These are phyloP conservation scores for Nicotiana paniculata DNA, from an alignment of 257 asterid species.

Conservation along the genomic window DNA sequence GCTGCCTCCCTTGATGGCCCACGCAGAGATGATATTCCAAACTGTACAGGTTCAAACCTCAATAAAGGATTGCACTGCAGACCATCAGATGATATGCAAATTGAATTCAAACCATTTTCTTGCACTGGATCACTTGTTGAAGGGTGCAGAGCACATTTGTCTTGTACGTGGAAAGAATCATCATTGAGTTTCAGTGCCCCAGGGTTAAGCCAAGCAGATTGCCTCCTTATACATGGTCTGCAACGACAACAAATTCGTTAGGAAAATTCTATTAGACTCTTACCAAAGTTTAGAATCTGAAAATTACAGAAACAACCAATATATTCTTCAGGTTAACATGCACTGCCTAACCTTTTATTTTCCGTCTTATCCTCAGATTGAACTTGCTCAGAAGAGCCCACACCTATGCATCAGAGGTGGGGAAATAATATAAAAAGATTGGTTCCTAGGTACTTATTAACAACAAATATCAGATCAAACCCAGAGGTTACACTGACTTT, in stretches of 20 bases:
- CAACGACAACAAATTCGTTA: neutral
- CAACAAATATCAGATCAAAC: neutral
- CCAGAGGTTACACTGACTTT: conserved; percentile 35
- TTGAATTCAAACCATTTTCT: conserved; percentile 24
- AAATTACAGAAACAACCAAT: neutral
- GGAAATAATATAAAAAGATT: conserved; percentile 10
- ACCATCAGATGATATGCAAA: neutral
- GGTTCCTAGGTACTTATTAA: neutral
- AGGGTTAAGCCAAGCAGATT: conserved; percentile 20
- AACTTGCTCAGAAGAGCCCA: conserved; percentile 26
- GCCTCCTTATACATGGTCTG: conserved; percentile 24
- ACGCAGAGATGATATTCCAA: conserved; percentile 31
- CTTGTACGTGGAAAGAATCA: conserved; percentile 10
- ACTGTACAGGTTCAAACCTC: conserved; percentile 21
- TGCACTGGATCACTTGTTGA: conserved; percentile 14
- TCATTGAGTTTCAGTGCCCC: conserved; percentile 7
- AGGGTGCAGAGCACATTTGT: neutral
- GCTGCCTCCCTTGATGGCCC: conserved; percentile 70
- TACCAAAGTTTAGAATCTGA: neutral
- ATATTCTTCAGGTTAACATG: neutral
- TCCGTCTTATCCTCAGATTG: conserved; percentile 25
- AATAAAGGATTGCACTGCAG: conserved; percentile 10
- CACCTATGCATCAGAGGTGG: conserved; percentile 22
- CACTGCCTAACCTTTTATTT: conserved; percentile 41
- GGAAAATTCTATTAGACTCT: neutral